These are phyloP conservation scores for Lichtheimia ramosa DNA, from an alignment of 371 early-diverging fungal species.

Conservation along the genomic window DNA sequence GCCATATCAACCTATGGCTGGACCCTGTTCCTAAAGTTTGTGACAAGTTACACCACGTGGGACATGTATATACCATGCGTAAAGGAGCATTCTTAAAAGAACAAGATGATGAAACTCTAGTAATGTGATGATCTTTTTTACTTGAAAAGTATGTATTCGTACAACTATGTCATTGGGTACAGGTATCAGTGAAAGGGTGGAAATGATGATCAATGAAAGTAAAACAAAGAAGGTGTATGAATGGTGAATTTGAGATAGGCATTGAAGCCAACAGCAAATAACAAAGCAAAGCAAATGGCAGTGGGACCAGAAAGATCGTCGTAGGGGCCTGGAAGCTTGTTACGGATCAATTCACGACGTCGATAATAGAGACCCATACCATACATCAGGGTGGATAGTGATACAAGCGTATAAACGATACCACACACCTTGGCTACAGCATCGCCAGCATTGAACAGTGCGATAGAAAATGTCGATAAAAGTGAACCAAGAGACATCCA, in stretches of 20 bases:
- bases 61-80: no score
- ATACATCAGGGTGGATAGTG: constrained; percentile 84
- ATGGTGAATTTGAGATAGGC: constrained; percentile 76
- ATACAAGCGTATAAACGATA: constrained; percentile 76
- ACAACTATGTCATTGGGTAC: no score
- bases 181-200: no score
- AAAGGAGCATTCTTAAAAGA: no score
- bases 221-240: background rate
- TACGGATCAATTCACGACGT: constrained; percentile 81
- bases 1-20: no score
- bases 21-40: no score
- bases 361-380: constrained; percentile 92
- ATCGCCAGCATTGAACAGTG: constrained; percentile 86
- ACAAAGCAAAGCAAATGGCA: constrained; percentile 83
- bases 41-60: no score
- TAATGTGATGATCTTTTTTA: no score
- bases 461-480: constrained; percentile 77
- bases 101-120: no score
- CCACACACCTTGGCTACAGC: constrained; percentile 73
- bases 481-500: constrained; percentile 82
- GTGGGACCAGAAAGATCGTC: constrained; percentile 82
- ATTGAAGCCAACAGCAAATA: constrained; percentile 89
- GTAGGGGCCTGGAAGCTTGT: constrained; percentile 74
- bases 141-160: no score
- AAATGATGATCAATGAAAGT: constrained; percentile 7